Conservation (phyloP, 192 early-diverging fungal genomes). For the Coemansia sp. region DNA sequence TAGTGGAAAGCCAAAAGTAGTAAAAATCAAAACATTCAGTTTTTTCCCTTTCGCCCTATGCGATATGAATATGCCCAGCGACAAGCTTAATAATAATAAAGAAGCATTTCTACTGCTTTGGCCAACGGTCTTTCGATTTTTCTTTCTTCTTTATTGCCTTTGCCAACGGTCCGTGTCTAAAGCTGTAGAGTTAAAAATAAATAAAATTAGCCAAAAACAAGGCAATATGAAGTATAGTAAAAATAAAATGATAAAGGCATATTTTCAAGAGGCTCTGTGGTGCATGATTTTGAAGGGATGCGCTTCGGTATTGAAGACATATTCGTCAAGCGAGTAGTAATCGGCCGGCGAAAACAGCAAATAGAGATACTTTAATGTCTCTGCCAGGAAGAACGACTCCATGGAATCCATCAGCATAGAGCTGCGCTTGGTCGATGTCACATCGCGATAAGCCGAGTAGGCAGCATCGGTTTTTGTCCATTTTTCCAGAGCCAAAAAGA, state of each 20-base stretch:
- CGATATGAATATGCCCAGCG: too few species aligned
- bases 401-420: conserved; percentile 40
- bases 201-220: not conserved
- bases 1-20: too few species aligned
- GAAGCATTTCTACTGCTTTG: not conserved
- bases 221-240: not conserved
- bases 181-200: not conserved
- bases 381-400: conserved; percentile 68
- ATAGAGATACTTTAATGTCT: conserved; percentile 93
- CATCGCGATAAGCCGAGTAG: conserved; percentile 57
- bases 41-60: too few species aligned
- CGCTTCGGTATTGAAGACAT: conserved; percentile 93
- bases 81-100: too few species aligned
- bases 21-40: not conserved
- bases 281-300: conserved; percentile 74
- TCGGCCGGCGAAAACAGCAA: conserved; percentile 74
- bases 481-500: conserved; percentile 82
- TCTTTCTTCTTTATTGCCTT: not conserved
- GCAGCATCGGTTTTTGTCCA: conserved; percentile 67
- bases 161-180: not conserved
- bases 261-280: not conserved
- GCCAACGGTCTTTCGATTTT: not conserved
- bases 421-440: conserved; percentile 32
- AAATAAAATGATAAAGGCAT: not conserved
- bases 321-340: conserved; percentile 72